Base-by-base conservation (phyloP, 1,139 yeast species). In the Suhomyces taliae region DNA sequence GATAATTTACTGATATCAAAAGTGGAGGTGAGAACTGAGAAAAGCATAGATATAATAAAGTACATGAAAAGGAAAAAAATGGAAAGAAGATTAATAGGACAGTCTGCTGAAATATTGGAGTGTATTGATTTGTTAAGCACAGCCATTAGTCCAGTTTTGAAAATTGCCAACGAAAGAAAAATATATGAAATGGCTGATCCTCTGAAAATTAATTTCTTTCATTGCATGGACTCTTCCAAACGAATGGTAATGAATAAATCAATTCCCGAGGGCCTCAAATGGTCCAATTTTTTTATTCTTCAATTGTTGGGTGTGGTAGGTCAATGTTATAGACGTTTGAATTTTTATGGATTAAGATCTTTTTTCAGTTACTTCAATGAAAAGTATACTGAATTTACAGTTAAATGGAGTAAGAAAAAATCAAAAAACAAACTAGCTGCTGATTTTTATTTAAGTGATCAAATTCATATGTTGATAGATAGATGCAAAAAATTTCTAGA, bases 1-100 rank as follows among this genome's bases (percentile, higher is more conserved):
- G 78, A 81, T 46, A 89, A 89, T 57, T 67, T 95, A 50, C 68
- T 69, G 41, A 87, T 95, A 2, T 85, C 97, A 0, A 78, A 78
- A 47, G 83, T 91, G 36, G 98, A 91, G 62, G 82, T 91, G 19
- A 71, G 98, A 51, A 88, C 97, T 0, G 99, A 95, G 59, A 81
- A 80, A 40, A 86, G 95, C 55, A 74, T 82, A 27, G 98, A 95
- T 62, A 87, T 90, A n/a, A 71, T 74, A 12, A 82, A 78, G 57
- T 90, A 91, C 60, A 83, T 91, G 74, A 90, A 89, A 59, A 67
- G 72, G n/a, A 86, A 88, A 50, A 77, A 74, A 26, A 74, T 87
- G 9, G 85, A 80, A 29, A 76, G 85, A 57, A 67, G 87, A 7
- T 74, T 77, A 8, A 82, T 88, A 7, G 77, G 70, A 1, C 65